Evolutionary conservation across 176 grass and related monocot species (phyloP), one percentile per base, ranked within the genome.

Genomic region (Carex cristatella): DNA sequence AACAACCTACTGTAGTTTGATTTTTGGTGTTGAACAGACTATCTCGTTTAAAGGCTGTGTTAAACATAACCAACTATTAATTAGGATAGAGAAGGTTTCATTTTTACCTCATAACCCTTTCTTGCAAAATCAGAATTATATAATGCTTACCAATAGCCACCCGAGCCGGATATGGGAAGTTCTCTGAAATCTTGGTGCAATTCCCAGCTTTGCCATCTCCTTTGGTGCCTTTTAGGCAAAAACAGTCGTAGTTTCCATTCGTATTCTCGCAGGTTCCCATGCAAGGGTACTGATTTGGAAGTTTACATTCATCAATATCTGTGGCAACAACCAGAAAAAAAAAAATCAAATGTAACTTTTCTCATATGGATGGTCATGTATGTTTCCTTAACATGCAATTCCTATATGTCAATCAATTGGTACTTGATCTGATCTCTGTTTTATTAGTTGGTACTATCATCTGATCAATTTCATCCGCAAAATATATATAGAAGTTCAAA

Each of bases 271-370:
- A 38, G 4, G 3, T 38, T 38, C 37, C 37, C 0, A 4, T 0
- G 37, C 37, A 38, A 3, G 37, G 2, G 4, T 38, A 38, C 4
- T 38, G 3, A 3, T 38, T 4, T 4, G 37, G 37, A 38, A 38
- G 4, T 3, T 38, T 38, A 3, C 37, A 38, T 38, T 38, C 37
- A 38, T 38, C 37, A 38, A 38, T 38, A 38, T 38, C 37, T 38
- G 3, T 38, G 3, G 10, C 37, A 38, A 0, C 37, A 4, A 2
- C 37, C 3, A 38, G 0, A 0, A 4, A 0, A 4, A 3, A 3
- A 38, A 38, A 38, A 38, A 38, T 38, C 4, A 38, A 38, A 38
- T 38, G 4, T 51, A 11, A 51, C 2, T 51, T 49, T 2, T 49
- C 46, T 49, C 7, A 49, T 49, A 49, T 49, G 46, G 46, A 49